Base-by-base conservation (phyloP, 2,329 filamentous ascomycete species). In the Apiospora pterosperma region DNA sequence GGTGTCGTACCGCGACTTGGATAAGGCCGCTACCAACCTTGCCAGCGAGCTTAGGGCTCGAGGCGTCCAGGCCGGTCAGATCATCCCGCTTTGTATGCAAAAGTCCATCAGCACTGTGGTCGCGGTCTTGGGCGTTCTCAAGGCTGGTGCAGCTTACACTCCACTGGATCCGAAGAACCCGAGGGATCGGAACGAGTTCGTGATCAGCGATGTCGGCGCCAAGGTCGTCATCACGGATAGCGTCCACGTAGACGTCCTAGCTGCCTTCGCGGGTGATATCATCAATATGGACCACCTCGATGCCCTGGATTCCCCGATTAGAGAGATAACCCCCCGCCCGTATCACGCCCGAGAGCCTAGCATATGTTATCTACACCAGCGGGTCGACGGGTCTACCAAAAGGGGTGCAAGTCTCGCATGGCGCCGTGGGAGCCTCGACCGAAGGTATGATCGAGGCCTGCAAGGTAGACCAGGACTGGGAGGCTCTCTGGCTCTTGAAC, bases 211-310 rank as follows among this genome's bases (percentile, higher is more conserved):
- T n/a, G 66, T 61, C 5, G 61, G 61, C 10, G 66, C 65, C 5
- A 63, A 58, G 31, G 14, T 67, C 4, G 63, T 62, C 21, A 55
- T 68, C 10, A 52, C 65, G 8, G 23, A 42, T 23, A 65, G 69
- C 41, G 59, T 61, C n/a, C 66, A 67, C 16, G 72, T 71, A 34
- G 81, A 82, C 67, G 80, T 83, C 71, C 84, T n/a, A 63, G 68
- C 41, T 55, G 66, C 23, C 58, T 42, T 41, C 65, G 65, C 44
- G 1, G 21, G 41, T 25, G 36, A 34, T 6, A 39, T 38, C 36
- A 31, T 28, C 36, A 63, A 59, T 14, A 39, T 58, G n/a, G 62
- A 59, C 23, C 34, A 25, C 6, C 25, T 41, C 11, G 41, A 55
- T 19, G 5, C 23, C 38, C 19, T 55, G 12, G 14, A 12, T 4